Base-by-base conservation (phyloP, 2,329 filamentous ascomycete genomes). In the Xylogone sp. region DNA sequence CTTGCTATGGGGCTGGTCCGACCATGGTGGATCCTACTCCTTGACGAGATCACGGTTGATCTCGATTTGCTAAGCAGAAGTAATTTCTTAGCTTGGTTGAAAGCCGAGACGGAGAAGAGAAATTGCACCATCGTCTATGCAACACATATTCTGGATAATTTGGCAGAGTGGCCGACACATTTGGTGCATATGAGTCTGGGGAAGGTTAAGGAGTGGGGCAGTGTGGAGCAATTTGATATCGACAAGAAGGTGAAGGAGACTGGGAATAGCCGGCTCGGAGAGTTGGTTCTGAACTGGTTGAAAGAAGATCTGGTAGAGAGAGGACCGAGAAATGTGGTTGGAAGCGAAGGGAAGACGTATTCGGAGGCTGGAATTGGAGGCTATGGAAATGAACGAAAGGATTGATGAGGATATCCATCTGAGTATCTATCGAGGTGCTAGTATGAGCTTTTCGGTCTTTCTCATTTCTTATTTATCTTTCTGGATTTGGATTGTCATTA, bases 31-130 rank as follows among this genome's bases (percentile, higher is more conserved):
- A 87, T 99, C 3, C 75, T 99, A 22, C 76, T 99, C 49, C 79
- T 99, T 42, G 94, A 99, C 67, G 93, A 97, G 69, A 96, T 97
- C 68, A 99, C 94, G 1, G 94, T 99, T 8, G 94, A 99, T 69
- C 75, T 99, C 55, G 94, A 99, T 69, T 79, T 99, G 52, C 79
- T 97, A 54, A 88, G 83, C 50, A 82, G 94, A 16, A 85, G 84
- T 62, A 86, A 92, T 66, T 99, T 99, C 68, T 77, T 99, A 27
- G 77, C 73, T 43, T 99, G 93, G 75, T 71, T 99, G 64, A 91
- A 91, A 71, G 76, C 77, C 53, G 94, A 99, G 81, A 97, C 93
- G 0, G 87, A 93, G 71, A 75, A 67, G 7, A 78, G 93, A 49
- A 78, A 83, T 39, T 97, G 92, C 67, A 97, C 94, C 3, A 89